Evolutionary conservation across 768 basidiomycete species (phyloP), one percentile per base, ranked within the genome.

Genomic region (Gautieria morchelliformis): DNA sequence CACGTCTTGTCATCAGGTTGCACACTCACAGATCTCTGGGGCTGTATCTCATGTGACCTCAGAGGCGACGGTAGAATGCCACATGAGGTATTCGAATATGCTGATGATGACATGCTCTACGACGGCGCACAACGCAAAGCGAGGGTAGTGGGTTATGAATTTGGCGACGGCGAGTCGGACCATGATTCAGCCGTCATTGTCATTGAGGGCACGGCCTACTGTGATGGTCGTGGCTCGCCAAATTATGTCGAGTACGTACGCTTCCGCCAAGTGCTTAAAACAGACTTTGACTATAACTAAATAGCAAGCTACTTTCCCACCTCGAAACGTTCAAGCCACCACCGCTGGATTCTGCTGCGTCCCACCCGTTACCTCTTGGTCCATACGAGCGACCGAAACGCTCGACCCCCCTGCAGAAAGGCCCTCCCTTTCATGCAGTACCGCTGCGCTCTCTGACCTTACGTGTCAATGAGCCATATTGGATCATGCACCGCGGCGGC

Each of bases 401-500:
- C 40, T 35, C 48, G 8, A 61, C 59, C 47, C 44, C 53, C 46
- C 22, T 68, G 76, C 17, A 68, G 58, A 56, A 78, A 74, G 63
- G 78, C 72, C 14, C 53, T 9, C 63, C 76, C 4, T 72, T 84
- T 64, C 64, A 71, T 53, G 74, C 81, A 54, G 80, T 80, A 8
- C 55, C 65, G 9, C 70, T 91, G 41, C 68, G 72, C 1, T 77
- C 81, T 1, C 75, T 92, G 22, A 69, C 74, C 4, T 67, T 91
- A 20, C 78, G 83, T 33, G 67, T 89, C 39, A 79, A 87, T 62
- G 76, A 85, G 63, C 91, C 91, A 0, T 92, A 93, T 62, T 89
- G 86, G 82, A 71, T 92, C 55, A 71, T 91, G 17, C 90, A 93
- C 64, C 77, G 78, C 54, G 90, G 89, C 35, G 85, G 81, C 63